A percentile compares a stretch with the other conserved stretches of the same genome.
phyloP scores from a whole-genome alignment of 2,329 filamentous ascomycete species.

The Stromatinia cepivora region DNA sequence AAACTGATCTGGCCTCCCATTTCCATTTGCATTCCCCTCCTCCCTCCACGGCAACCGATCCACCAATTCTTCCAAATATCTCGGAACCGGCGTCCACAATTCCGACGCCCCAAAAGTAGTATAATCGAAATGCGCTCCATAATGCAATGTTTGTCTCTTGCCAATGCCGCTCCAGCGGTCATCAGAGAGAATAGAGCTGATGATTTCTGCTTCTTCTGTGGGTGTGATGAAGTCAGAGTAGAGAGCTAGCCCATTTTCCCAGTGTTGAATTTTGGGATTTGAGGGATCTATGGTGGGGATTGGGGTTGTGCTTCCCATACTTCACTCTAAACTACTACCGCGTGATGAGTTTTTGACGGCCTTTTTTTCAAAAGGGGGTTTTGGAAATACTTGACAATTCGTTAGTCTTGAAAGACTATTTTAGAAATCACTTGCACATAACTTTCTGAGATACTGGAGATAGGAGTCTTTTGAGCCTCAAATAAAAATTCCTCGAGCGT shows the following conservation, averaged over 20 bases:
- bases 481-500: neutral
- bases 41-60: neutral
- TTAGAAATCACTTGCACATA: neutral
- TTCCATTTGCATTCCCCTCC: neutral
- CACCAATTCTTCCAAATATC: neutral
- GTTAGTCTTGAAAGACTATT: neutral
- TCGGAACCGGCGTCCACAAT: neutral
- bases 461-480: neutral
- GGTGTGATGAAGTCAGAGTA: slow-evolving; percentile 10
- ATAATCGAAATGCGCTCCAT: slow-evolving; percentile 17
- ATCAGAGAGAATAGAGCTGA: neutral
- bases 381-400: neutral
- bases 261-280: neutral
- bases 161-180: slow-evolving; percentile 2
- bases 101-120: slow-evolving; percentile 16
- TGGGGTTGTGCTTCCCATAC: neutral
- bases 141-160: slow-evolving; percentile 12
- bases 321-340: neutral
- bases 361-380: neutral
- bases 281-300: neutral
- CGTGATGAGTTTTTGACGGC: neutral
- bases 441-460: neutral
- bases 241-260: slow-evolving; percentile 12
- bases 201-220: slow-evolving; percentile 1
- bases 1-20: slow-evolving; percentile 52